These are phyloP conservation scores for Mucor lusitanicus DNA, from an alignment of 371 early-diverging fungal species.

Conservation along the genomic window DNA sequence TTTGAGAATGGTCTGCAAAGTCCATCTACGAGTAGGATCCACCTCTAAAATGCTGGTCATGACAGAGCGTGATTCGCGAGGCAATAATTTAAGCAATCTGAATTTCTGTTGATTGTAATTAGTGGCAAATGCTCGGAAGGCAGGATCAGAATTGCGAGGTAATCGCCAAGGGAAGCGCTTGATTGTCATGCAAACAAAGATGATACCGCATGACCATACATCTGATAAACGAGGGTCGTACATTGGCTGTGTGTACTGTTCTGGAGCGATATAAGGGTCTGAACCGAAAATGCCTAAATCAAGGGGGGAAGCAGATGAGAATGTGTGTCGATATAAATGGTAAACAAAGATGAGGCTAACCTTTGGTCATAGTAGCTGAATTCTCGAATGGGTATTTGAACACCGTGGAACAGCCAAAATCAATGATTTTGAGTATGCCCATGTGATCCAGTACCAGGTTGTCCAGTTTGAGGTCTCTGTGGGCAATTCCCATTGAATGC, in stretches of 20 bases:
- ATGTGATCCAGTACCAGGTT: slow-evolving; percentile 75
- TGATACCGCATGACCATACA: slow-evolving; percentile 80
- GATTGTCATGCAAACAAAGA: slow-evolving; percentile 76
- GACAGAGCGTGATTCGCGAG: slow-evolving; percentile 48
- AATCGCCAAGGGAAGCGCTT: slow-evolving; percentile 77
- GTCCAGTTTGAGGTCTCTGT: slow-evolving; percentile 89
- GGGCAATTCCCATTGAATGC: slow-evolving; percentile 78
- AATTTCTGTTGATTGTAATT: slow-evolving; percentile 43
- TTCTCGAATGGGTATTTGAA: slow-evolving; percentile 72
- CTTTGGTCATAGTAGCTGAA: slow-evolving; percentile 57
- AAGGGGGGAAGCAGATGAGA: not conserved
- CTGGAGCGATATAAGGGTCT: slow-evolving; percentile 93
- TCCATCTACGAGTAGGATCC: slow-evolving; percentile 52
- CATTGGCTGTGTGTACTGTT: slow-evolving; percentile 64
- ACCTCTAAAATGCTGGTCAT: slow-evolving; percentile 53
- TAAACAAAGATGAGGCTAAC: slow-evolving; percentile 28
- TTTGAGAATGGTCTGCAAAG: slow-evolving; percentile 44
- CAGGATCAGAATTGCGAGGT: slow-evolving; percentile 61
- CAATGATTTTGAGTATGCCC: slow-evolving; percentile 85
- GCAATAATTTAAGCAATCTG: slow-evolving; percentile 49
- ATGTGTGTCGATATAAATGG: not conserved
- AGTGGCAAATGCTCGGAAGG: slow-evolving; percentile 53
- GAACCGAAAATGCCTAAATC: slow-evolving; percentile 75
- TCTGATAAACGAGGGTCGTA: slow-evolving; percentile 76
- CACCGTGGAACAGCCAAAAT: slow-evolving; percentile 91